Conservation (phyloP, 202 grass and related monocot species). For the Hordeum pubiflorum region DNA sequence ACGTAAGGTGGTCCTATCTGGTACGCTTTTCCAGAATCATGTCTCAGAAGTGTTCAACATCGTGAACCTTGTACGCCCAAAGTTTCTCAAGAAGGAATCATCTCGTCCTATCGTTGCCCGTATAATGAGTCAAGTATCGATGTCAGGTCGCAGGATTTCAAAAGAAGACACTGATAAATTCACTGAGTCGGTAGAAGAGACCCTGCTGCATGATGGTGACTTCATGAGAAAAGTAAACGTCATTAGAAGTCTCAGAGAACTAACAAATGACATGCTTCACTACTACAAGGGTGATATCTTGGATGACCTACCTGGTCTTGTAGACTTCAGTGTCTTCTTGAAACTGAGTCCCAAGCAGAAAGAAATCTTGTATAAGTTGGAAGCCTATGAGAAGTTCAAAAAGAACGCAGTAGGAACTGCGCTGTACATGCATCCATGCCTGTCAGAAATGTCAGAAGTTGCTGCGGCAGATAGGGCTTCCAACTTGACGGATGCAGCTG, state of each 20-base stretch:
- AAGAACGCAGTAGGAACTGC: slow-evolving; percentile 54
- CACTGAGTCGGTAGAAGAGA: slow-evolving; percentile 62
- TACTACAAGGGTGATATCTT: slow-evolving; percentile 96
- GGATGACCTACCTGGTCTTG: slow-evolving; percentile 78
- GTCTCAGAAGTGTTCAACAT: slow-evolving; percentile 81
- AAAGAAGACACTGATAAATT: slow-evolving; percentile 36
- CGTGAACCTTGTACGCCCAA: slow-evolving; percentile 79
- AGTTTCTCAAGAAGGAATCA: slow-evolving; percentile 67
- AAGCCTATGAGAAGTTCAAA: slow-evolving; percentile 70
- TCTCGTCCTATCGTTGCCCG: slow-evolving; percentile 48
- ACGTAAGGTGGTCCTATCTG: slow-evolving; percentile 86
- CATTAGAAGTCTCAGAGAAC: slow-evolving; percentile 78
- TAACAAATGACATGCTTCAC: slow-evolving; percentile 93
- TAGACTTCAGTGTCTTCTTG: slow-evolving; percentile 72
- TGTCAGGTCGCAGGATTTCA: slow-evolving; percentile 33
- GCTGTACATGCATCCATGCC: slow-evolving; percentile 59
- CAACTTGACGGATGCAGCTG: slow-evolving; percentile 30
- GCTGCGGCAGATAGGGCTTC: slow-evolving; percentile 40
- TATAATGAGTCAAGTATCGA: slow-evolving; percentile 57
- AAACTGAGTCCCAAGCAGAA: slow-evolving; percentile 61
- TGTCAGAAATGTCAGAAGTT: slow-evolving; percentile 64
- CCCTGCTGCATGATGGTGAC: slow-evolving; percentile 57
- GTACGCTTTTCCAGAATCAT: slow-evolving; percentile 88
- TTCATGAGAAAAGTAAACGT: slow-evolving; percentile 76
- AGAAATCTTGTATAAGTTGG: slow-evolving; percentile 39